Evolutionary conservation across 768 basidiomycete genomes (phyloP).

Genomic region (Trametopsis cervina): DNA sequence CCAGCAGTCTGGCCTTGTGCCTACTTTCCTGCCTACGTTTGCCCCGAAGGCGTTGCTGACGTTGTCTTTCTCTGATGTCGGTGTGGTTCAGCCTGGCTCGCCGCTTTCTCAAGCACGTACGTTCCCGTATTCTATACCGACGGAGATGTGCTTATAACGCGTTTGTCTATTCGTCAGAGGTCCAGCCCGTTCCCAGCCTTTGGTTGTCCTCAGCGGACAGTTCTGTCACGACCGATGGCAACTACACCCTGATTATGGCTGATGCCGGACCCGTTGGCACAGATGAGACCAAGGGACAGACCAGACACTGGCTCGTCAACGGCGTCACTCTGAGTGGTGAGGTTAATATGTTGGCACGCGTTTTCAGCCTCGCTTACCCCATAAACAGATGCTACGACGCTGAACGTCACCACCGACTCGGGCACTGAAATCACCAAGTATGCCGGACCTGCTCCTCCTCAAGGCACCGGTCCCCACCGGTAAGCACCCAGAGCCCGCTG

Average conservation of each 20-base stretch:
- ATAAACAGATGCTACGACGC: conserved; percentile 1
- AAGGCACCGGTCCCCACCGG: conserved; percentile 72
- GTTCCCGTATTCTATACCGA: conserved; percentile 20
- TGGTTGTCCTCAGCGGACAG: conserved; percentile 44
- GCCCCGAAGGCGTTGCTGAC: conserved; percentile 50
- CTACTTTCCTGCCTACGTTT: conserved; percentile 54
- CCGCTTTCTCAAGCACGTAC: conserved; percentile 47
- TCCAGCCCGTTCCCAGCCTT: conserved; percentile 45
- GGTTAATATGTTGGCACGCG: conserved; percentile 11
- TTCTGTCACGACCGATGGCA: conserved; percentile 37
- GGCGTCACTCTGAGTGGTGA: conserved; percentile 43
- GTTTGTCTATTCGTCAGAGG: conserved; percentile 36
- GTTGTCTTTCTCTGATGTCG: conserved; percentile 43
- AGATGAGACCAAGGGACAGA: conserved; percentile 50
- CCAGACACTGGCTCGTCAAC: conserved; percentile 79
- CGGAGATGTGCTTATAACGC: not conserved
- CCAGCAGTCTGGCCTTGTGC: conserved; percentile 50
- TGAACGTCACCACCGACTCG: conserved; percentile 34
- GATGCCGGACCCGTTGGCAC: conserved; percentile 67
- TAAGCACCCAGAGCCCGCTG: conserved; percentile 18
- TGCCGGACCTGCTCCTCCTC: conserved; percentile 62
- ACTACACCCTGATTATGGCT: conserved; percentile 66
- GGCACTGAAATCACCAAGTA: conserved; percentile 54
- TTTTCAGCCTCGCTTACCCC: not conserved
- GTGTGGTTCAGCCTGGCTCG: conserved; percentile 51